Conservation (phyloP, 306 rosid species). For the Ochetophila trinervis region DNA sequence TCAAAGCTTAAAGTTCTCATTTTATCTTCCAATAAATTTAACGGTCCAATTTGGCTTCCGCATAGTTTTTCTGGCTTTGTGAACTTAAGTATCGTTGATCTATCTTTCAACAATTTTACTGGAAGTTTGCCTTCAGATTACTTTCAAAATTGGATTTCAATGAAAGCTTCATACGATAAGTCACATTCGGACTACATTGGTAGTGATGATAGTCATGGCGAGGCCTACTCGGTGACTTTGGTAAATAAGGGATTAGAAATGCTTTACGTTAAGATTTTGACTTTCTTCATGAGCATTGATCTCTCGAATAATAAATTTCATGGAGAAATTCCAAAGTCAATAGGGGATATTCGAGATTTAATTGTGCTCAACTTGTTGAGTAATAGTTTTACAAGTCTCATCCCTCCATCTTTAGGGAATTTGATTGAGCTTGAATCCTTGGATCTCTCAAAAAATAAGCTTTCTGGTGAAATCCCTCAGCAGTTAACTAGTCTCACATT, state of each 20-base stretch:
- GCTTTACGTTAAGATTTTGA: not conserved
- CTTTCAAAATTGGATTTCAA: slow-evolving; percentile 5
- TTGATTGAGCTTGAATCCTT: no score
- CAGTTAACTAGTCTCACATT: no score
- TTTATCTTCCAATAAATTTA: not conserved
- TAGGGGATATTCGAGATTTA: no score
- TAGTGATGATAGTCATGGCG: no score
- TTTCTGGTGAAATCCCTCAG: no score
- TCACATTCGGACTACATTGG: no score
- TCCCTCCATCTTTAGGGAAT: no score
- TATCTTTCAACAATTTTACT: not conserved
- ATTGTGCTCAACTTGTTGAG: no score
- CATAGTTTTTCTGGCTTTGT: not conserved
- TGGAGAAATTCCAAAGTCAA: slow-evolving; percentile 10
- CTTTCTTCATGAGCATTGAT: not conserved
- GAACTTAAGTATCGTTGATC: not conserved
- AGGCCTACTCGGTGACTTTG: not conserved
- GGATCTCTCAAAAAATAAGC: no score
- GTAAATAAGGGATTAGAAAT: not conserved
- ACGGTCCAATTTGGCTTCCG: slow-evolving; percentile 8
- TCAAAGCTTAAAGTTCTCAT: slow-evolving; percentile 1
- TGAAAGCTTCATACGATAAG: not conserved
- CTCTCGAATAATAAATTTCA: not conserved
- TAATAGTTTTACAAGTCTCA: no score
- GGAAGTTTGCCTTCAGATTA: not conserved